These are phyloP conservation scores for Fonsecaea monophora DNA, from an alignment of 2,329 filamentous ascomycete species.

Conservation along the genomic window DNA sequence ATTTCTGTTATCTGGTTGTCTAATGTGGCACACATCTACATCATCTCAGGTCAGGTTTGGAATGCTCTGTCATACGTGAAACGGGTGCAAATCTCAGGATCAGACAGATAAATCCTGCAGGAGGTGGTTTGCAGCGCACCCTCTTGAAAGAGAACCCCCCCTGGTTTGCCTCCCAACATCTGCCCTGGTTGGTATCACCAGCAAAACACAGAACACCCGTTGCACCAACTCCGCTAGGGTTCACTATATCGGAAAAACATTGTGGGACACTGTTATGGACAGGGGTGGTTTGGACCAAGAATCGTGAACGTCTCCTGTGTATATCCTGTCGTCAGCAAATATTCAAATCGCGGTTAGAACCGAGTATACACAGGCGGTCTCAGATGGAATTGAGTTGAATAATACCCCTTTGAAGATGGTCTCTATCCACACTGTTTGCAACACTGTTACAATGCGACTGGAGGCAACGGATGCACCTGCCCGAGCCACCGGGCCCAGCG, in stretches of 20 bases:
- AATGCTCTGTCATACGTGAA: conserved; percentile 6
- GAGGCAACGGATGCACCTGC: conserved; percentile 33
- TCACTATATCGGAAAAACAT: conserved; percentile 5
- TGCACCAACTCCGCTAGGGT: neutral
- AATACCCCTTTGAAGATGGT: neutral
- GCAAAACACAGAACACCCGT: neutral
- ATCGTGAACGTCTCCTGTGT: neutral
- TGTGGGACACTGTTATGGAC: neutral
- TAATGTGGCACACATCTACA: neutral
- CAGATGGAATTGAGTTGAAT: conserved; percentile 9
- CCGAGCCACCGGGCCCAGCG: conserved; percentile 30
- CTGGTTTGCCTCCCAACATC: conserved; percentile 9
- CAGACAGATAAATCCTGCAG: neutral
- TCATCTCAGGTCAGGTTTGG: neutral
- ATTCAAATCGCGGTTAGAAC: conserved; percentile 18
- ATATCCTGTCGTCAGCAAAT: neutral
- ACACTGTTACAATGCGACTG: conserved; percentile 25
- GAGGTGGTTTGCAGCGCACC: neutral
- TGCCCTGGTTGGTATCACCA: conserved; percentile 5
- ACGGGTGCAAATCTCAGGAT: conserved; percentile 4
- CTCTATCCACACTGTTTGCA: conserved; percentile 18
- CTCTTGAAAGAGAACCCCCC: neutral
- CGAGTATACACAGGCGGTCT: conserved; percentile 5
- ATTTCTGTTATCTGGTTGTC: neutral
- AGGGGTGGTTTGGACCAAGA: neutral